A percentile compares a stretch with the other conserved stretches of the same genome.
Evolutionary conservation across 2,329 filamentous ascomycete species (phyloP).

Genomic region (Trichoderma sp.): DNA sequence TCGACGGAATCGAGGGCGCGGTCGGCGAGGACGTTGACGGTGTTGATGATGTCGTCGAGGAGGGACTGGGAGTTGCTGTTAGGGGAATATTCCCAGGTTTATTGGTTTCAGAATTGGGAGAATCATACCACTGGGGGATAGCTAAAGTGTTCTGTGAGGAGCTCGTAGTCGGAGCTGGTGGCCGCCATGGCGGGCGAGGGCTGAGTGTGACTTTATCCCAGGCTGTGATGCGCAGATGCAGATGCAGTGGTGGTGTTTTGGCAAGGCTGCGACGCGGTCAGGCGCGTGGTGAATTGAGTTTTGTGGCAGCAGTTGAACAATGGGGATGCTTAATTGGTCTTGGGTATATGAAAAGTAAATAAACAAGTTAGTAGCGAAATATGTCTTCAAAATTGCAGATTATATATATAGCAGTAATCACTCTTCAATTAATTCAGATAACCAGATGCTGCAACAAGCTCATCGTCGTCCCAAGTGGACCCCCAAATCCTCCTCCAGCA

Average conservation of each 20-base stretch:
- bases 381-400: too few species aligned
- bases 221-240: constrained; percentile 7
- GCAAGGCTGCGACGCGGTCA: constrained; percentile 28
- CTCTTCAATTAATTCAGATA: too few species aligned
- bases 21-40: constrained; percentile 90
- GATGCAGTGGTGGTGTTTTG: not conserved
- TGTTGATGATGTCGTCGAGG: constrained; percentile 97
- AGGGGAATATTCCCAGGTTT: too few species aligned
- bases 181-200: constrained; percentile 37
- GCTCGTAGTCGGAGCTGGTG: constrained; percentile 59
- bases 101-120: too few species aligned
- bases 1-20: constrained; percentile 88
- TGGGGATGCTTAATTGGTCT: not conserved
- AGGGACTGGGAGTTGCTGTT: constrained; percentile 66
- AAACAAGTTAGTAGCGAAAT: too few species aligned
- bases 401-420: not conserved
- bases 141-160: constrained; percentile 93
- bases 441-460: not conserved
- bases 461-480: constrained; percentile 11
- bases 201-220: not conserved
- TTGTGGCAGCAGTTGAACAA: too few species aligned
- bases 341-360: not conserved
- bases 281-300: constrained; percentile 12
- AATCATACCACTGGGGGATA: constrained; percentile 84
- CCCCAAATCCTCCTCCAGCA: not conserved